Evolutionary conservation across 2,329 filamentous ascomycete genomes (phyloP), one percentile per base, ranked within the genome.

Genomic region (Pseudofabraea citricarpa): DNA sequence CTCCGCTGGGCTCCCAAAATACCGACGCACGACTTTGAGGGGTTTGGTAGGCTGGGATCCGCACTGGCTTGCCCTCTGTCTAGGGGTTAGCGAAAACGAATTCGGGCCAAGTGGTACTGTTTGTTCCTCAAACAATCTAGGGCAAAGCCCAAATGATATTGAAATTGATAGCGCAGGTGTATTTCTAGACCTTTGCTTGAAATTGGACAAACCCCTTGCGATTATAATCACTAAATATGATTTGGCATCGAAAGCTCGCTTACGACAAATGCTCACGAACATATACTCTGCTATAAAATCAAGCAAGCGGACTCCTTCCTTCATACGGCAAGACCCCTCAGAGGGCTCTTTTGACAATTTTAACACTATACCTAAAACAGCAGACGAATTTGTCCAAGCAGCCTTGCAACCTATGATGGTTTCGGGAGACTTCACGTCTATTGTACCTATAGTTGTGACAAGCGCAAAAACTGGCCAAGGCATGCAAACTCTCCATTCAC

Each of bases 11-110:
- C 87, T 95, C 51, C 85, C 90, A 27, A 81, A 90, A 35, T 98
- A 93, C 64, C 79, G 90, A 37, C 83, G 93, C 44, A 97, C 91
- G 5, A 91, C 89, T 2, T 72, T 97, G 41, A 80, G 91, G 47
- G 90, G 90, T 1, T 72, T 98, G n/a, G 77, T 98, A 50, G 93
- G 90, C 36, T 97, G 93, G 90, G 87, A 87, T 27, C 93, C 93
- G 7, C 90, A 97, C 61, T 98, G 93, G 84, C 90, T 87, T 1
- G 64, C 95, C 18, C 73, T 97, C 2, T 96, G 94, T 54, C 81
- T 97, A 48, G 82, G 89, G 36, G 89, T 88, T 26, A 86, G 93
- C 57, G 85, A 85, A 50, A 79, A 84, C 10, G 56, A 62, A 36
- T 58, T 59, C 33, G 40, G 48, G n/a, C 49, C 42, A 19, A 41